Percentiles rank a stretch among this genome's conserved stretches.
Evolutionary conservation across 345 rosid genomes (phyloP).

Genomic region (Aethionema arabicum): DNA sequence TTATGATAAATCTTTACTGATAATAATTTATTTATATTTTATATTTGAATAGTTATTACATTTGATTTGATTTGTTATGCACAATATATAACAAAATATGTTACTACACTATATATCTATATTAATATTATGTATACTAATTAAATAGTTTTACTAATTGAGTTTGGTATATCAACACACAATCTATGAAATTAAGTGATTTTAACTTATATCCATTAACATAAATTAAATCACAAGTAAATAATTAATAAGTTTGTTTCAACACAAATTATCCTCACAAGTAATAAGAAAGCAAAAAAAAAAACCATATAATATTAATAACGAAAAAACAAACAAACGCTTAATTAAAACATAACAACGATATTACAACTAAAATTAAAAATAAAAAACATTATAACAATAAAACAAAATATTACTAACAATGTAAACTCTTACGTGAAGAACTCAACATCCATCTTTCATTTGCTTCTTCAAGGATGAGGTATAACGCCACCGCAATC

Average conservation of each 20-base stretch:
- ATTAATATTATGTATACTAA: too few relatives aligned
- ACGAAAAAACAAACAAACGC: slow-evolving; percentile 20
- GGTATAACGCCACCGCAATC: slow-evolving; percentile 37
- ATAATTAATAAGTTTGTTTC: not conserved
- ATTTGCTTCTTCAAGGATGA: slow-evolving; percentile 22
- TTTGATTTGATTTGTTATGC: too few relatives aligned
- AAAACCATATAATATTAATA: slow-evolving; percentile 1
- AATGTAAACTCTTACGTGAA: not conserved
- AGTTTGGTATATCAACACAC: slow-evolving; percentile 14
- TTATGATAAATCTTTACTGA: too few relatives aligned
- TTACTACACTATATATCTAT: too few relatives aligned
- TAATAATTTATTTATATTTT: too few relatives aligned
- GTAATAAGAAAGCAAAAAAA: slow-evolving; percentile 24
- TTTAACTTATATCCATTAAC: not conserved
- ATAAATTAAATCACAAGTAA: slow-evolving; percentile 26
- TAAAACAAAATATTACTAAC: not conserved
- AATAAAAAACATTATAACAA: not conserved
- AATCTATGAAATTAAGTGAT: not conserved
- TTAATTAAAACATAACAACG: slow-evolving; percentile 2
- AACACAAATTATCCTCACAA: slow-evolving; percentile 19
- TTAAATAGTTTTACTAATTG: too few relatives aligned
- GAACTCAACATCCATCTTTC: not conserved
- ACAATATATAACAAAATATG: too few relatives aligned
- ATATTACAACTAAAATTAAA: not conserved
- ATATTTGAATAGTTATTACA: too few relatives aligned